Evolutionary conservation across 2,329 filamentous ascomycete species (phyloP), one percentile per base, ranked within the genome.

Genomic region (Fusarium sp.): DNA sequence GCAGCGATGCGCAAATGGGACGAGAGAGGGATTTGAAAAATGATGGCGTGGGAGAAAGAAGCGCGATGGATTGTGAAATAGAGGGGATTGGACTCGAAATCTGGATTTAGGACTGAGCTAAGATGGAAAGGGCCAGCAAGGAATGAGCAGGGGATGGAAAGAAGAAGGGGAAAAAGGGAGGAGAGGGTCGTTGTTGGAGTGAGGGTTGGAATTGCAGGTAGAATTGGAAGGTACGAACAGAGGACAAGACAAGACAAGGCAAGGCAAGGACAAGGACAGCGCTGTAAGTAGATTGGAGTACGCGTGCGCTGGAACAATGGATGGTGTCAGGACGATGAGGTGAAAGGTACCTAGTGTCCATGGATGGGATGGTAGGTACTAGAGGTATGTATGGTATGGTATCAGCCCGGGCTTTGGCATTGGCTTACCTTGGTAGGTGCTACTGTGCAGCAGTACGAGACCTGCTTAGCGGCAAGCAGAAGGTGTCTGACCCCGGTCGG

Each of bases 221-320:
- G 35, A 37, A 37, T 37, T n/a, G 35, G 48, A 37, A 62, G 51
- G 57, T 43, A 48, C 37, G 45, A 22, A 62, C 28, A 60, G 30
- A 30, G 28, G 28, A 35, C 52, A 61, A 19, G n/a, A 30, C 39
- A 46, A 43, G 15, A 35, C 39, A 61, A 47, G n/a, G 40, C 39
- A 37, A 56, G 19, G 30, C 58, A 41, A 53, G 35, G 33, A 30
- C 48, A 62, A 52, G 54, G 26, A 49, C 24, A 43, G 57, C 48
- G 26, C 32, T 15, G 35, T 14, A 43, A 40, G 56, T 49, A 68
- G 59, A 43, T 50, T 53, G 56, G 56, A 66, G 70, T 66, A 71
- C 62, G 66, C 69, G 67, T 59, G 68, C 48, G 65, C 68, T 62
- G 70, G 63, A 64, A 72, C 55, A 65, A 71, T 72, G 68, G 61